Conservation (phyloP, 768 basidiomycete genomes). For the Lentinula sp. region DNA sequence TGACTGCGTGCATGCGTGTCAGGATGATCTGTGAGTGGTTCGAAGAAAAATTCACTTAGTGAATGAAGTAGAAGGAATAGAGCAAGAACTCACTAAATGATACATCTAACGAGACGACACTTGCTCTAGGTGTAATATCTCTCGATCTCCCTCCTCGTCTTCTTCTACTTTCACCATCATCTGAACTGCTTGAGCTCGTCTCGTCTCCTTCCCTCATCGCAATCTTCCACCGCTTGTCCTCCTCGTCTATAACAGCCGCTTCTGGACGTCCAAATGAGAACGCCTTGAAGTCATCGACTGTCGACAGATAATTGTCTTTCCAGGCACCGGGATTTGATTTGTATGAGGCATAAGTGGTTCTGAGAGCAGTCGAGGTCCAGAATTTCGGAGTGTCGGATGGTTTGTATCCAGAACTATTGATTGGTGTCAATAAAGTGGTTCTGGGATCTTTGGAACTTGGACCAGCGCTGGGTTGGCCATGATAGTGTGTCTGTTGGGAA, state of each 20-base stretch:
- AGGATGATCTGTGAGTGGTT: background rate
- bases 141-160: background rate
- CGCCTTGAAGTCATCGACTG: background rate
- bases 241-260: background rate
- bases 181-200: slow-evolving; percentile 2
- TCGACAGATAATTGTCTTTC: background rate
- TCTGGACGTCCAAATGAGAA: background rate
- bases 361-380: background rate
- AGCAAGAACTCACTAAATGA: background rate
- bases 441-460: background rate
- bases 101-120: background rate
- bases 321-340: background rate
- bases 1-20: slow-evolving; percentile 1
- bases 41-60: background rate
- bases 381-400: background rate
- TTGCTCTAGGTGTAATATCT: background rate
- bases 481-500: background rate
- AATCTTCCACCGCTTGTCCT: background rate
- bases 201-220: background rate
- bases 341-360: background rate
- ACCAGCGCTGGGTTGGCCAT: background rate
- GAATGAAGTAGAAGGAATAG: background rate
- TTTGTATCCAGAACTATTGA: background rate
- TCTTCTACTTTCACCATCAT: background rate
- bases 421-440: background rate